Base-by-base conservation (phyloP, 2,329 filamentous ascomycete species). In the Xylariaceae sp. region DNA sequence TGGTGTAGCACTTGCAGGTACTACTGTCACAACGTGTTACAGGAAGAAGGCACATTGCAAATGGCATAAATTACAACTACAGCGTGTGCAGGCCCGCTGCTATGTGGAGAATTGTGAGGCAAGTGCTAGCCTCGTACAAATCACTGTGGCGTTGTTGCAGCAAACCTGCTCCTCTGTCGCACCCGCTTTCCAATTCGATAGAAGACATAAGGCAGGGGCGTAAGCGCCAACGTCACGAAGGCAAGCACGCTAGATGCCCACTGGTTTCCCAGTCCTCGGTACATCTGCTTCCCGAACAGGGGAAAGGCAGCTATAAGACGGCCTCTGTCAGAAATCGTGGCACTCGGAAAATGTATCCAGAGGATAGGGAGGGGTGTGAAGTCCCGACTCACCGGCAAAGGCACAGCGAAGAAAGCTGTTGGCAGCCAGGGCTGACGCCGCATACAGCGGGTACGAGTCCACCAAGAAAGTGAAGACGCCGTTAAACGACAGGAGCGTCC, bases 381-480 rank as follows among this genome's bases (percentile, higher is more conserved):
- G 21, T 24, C 28, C 13, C 19, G n/a, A 62, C 72, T 64, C 54
- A 75, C 73, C 71, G 43, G 83, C 88, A 67, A 94, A 92, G 14
- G 73, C 70, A 48, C 82, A 88, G 37, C 89, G 75, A 41, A 84
- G 76, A 59, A 92, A 86, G 32, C 82, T 83, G 55, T 94, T 92
- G 31, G 88, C 87, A 9, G 88, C 87, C 60, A 95, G 71, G 3
- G 88, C 87, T 41, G 74, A 81, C 32, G 85, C 85, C 17, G 84
- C 83, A 58, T 85, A 88, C 17, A 78, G 62, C 38, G 83, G 82
- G 61, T 89, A 89, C 15, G 83, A 82, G 59, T 88, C 85, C 50
- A 86, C 83, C 63, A 94, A 68, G 65, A 94, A 95, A 9, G 88
- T 94, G 62, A 94, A 95, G 50, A 94, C 78, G 36, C 88, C 87